Base-by-base conservation (phyloP, 176 grass and related monocot genomes). In the Oryza officinalis region DNA sequence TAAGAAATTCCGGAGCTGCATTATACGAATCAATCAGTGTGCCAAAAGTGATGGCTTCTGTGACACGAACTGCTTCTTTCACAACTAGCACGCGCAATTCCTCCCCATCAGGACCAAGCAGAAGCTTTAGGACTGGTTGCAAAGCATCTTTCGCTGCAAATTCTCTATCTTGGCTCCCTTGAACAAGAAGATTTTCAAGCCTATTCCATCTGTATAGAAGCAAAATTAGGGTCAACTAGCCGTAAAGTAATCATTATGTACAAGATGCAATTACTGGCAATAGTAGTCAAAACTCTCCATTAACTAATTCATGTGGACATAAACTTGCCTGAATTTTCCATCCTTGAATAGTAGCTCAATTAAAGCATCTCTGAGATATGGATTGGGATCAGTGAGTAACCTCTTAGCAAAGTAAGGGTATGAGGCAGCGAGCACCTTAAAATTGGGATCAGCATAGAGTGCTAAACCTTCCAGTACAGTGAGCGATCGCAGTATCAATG, bases 371-470 rank as follows among this genome's bases (percentile, higher is more conserved):
- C 96, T 91, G 78, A 98, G 96, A 90, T 98, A 98, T 67, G 96
- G 96, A 87, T 98, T 95, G 50, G 96, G 93, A 93, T 98, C 96
- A 22, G 96, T 98, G 33, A 98, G 87, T 65, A 98, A 83, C 78
- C 96, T 92, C 87, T 98, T 98, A 75, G 96, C 96, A 90, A 98
- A 98, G 84, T 98, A 98, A 65, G 96, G 96, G 77, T 98, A 98
- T 40, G 96, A 95, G 35, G 96, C 96, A 85, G 96, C 96, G 41
- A 98, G 96, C 82, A 98, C 93, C 87, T 98, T 98, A 86, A 95
- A 98, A 84, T 98, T 81, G 31, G 96, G 96, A 70, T 98, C 96
- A 68, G 96, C 91, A 88, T 95, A 93, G 30, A 98, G 87, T 15
- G 96, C 96, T 80, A 98, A 76, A 91, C 96, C 96, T 92, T 98